phyloP scores from a whole-genome alignment of 768 basidiomycete species.

The Termitomyces eurrhizus region DNA sequence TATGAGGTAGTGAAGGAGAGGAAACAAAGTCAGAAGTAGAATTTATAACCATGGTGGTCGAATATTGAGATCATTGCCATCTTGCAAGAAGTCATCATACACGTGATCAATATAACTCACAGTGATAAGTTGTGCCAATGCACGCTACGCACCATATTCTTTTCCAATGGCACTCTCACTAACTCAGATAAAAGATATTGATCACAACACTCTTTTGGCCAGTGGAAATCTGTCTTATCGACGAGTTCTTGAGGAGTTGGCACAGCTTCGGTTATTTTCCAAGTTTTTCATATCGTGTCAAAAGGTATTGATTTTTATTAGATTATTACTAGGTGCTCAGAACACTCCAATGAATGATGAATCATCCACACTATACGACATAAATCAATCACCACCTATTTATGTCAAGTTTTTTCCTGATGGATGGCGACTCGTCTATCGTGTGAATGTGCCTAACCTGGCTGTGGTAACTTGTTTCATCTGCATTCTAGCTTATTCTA shows the following conservation, averaged over 20 bases:
- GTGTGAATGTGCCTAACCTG: background rate
- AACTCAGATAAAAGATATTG: background rate
- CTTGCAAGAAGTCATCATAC: background rate
- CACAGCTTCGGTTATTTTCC: background rate
- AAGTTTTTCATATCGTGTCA: background rate
- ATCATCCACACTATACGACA: background rate
- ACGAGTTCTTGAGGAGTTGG: background rate
- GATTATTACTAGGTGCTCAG: background rate
- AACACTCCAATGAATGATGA: background rate
- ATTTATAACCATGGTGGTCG: too few relatives aligned
- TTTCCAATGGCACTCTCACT: background rate
- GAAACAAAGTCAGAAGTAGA: too few relatives aligned
- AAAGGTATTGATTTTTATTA: background rate
- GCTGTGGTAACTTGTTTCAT: background rate
- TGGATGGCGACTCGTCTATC: background rate
- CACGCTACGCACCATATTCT: too few relatives aligned
- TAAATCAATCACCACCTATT: background rate
- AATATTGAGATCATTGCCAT: too few relatives aligned
- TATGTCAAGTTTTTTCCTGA: background rate
- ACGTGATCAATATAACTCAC: background rate
- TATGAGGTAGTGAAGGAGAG: too few relatives aligned
- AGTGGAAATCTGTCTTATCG: background rate
- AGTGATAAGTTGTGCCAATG: background rate
- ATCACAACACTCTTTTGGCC: background rate
- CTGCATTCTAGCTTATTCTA: too few relatives aligned